Conservation (phyloP, 306 rosid genomes). For the Begonia peltatifolia region DNA sequence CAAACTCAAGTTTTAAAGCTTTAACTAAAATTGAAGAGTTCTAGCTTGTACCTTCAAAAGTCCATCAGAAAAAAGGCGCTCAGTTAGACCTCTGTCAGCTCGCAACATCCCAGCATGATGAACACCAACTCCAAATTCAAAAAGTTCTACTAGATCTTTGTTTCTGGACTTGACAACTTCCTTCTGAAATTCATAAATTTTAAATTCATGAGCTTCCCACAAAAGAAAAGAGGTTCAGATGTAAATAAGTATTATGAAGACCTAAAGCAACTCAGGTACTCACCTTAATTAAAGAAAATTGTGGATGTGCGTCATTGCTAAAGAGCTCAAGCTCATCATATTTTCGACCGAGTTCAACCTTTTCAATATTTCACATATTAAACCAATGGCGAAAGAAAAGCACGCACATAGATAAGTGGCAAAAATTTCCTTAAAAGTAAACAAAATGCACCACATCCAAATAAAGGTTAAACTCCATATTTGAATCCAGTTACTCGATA, state of each 20-base stretch:
- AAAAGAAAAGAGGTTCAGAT: constrained; percentile 1
- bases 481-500: no score
- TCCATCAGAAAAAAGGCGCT: constrained; percentile 85
- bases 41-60: constrained; percentile 52
- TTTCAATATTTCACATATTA: constrained; percentile 17
- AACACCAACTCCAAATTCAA: constrained; percentile 70
- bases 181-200: constrained; percentile 42
- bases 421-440: background rate
- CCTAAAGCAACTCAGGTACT: constrained; percentile 10
- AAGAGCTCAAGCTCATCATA: constrained; percentile 59
- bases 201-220: constrained; percentile 11
- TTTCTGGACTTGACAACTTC: constrained; percentile 87
- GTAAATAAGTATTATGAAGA: constrained; percentile 4
- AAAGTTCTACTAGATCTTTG: constrained; percentile 83
- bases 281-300: constrained; percentile 56
- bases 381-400: constrained; percentile 10
- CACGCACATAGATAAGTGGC: constrained; percentile 2
- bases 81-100: constrained; percentile 86
- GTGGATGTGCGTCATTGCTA: constrained; percentile 55
- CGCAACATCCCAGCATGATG: constrained; percentile 99
- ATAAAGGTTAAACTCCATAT: no score
- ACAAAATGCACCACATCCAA: background rate
- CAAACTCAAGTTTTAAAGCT: constrained; percentile 3
- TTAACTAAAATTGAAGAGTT: constrained; percentile 11
- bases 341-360: constrained; percentile 79